Evolutionary conservation across 805 yeast species (phyloP), one percentile per base, ranked within the genome.

Genomic region (Sugiyamaella chiloensis): DNA sequence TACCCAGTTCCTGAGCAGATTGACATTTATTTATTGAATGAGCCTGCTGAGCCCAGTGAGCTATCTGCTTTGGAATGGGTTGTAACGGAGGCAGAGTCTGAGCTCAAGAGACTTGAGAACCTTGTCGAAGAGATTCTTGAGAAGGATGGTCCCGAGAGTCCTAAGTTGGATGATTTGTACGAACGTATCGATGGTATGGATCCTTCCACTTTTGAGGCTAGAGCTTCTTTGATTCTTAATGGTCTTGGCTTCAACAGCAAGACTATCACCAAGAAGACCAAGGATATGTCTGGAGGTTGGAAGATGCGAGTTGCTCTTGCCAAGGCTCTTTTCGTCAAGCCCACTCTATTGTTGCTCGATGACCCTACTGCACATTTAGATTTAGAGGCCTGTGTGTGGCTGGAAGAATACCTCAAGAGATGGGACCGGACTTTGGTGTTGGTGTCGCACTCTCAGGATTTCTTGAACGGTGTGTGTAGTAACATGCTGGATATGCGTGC

Each of bases 231-330:
- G 58, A 93, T 93, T 63, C 77, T 93, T 64, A 87, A 87, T 58
- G 99, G 99, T 90, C 80, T 93, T 69, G 99, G 99, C 63, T 93
- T 93, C 83, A 87, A 86, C 71, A 64, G 85, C 48, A 71, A 72
- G 57, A 91, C 98, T 48, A 91, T 93, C 64, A 76, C 79, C 66
- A 93, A 93, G 79, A 85, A 83, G 73, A 93, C 99, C 63, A 90
- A 88, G 72, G 98, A 93, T 66, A 93, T 93, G 99, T 88, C 97
- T 65, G 99, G 99, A 80, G 99, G 99, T 68, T 93, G 99, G 99
- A 89, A 89, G 77, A 93, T 93, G 99, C 88, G 99, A 75, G 99
- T 93, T 53, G 98, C 99, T 39, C 77, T 93, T 54, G 96, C 96
- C 52, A 93, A 93, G 73, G 99, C 99, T 24, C 78, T 93, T 60